A percentile compares a stretch with the other conserved stretches of the same genome.
phyloP scores from a whole-genome alignment of 2,329 filamentous ascomycete species.

The Epichloe brachyelytri region DNA sequence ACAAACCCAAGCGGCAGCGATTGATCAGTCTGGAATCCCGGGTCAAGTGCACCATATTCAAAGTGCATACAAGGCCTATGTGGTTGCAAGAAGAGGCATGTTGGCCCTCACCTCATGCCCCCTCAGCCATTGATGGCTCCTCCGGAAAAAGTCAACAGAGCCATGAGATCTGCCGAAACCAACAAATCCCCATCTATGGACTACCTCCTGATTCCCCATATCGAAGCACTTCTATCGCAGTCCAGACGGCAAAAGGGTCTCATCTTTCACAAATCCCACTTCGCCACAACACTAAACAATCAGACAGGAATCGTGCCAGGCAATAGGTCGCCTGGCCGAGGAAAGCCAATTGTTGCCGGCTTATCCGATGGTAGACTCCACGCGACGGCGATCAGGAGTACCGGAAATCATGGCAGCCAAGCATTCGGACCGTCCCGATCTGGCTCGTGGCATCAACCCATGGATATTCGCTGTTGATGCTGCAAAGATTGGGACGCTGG shows the following conservation, averaged over 20 bases:
- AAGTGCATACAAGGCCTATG: slow-evolving; percentile 40
- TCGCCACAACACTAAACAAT: slow-evolving; percentile 35
- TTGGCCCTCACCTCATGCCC: slow-evolving; percentile 26
- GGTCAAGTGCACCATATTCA: slow-evolving; percentile 34
- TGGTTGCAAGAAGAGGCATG: slow-evolving; percentile 34
- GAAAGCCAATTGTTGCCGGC: slow-evolving; percentile 48
- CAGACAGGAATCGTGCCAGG: slow-evolving; percentile 35
- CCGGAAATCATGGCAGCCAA: slow-evolving; percentile 28
- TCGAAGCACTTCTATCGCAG: slow-evolving; percentile 38
- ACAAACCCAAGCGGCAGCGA: slow-evolving; percentile 9
- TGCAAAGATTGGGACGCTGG: slow-evolving; percentile 45
- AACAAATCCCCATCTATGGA: slow-evolving; percentile 13
- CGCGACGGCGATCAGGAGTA: slow-evolving; percentile 26
- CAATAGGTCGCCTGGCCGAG: slow-evolving; percentile 41
- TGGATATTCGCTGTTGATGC: slow-evolving; percentile 50
- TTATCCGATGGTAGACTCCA: slow-evolving; percentile 29
- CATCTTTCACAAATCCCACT: slow-evolving; percentile 45
- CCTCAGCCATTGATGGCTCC: slow-evolving; percentile 14
- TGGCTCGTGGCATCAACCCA: slow-evolving; percentile 33
- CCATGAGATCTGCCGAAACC: slow-evolving; percentile 7
- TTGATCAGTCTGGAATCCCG: slow-evolving; percentile 20
- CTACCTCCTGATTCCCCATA: slow-evolving; percentile 42
- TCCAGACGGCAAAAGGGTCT: slow-evolving; percentile 43
- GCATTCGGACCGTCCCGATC: slow-evolving; percentile 24
- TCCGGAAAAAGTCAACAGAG: background rate